Evolutionary conservation across 1,284 basidiomycete genomes (phyloP).

Genomic region (Peniophora sp.): DNA sequence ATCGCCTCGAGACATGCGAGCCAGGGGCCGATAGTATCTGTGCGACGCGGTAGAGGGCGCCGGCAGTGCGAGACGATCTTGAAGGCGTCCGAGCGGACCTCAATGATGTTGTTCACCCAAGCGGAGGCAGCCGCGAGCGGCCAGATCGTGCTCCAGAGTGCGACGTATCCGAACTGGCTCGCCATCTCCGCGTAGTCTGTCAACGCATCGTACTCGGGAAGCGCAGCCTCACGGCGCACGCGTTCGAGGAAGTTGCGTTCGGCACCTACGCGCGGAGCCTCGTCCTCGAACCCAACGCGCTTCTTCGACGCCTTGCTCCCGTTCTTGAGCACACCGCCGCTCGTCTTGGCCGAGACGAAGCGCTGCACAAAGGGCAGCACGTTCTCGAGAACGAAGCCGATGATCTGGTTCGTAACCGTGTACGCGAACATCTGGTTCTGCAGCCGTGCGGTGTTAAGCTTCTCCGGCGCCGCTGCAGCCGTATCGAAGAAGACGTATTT

Average conservation of each 20-base stretch:
- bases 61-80: slow-evolving; percentile 87
- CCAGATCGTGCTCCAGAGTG: slow-evolving; percentile 92
- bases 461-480: slow-evolving; percentile 37
- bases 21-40: slow-evolving; percentile 94
- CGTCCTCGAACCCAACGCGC: slow-evolving; percentile 67
- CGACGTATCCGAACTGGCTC: slow-evolving; percentile 89
- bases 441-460: slow-evolving; percentile 64
- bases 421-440: slow-evolving; percentile 93
- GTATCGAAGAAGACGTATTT: slow-evolving; percentile 40
- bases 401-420: slow-evolving; percentile 86
- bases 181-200: slow-evolving; percentile 95
- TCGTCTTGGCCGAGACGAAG: slow-evolving; percentile 16
- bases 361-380: slow-evolving; percentile 78
- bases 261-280: slow-evolving; percentile 38
- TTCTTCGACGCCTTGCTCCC: slow-evolving; percentile 36
- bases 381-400: slow-evolving; percentile 80
- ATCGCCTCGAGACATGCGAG: slow-evolving; percentile 83
- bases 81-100: slow-evolving; percentile 89
- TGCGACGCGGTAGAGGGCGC: slow-evolving; percentile 78
- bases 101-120: slow-evolving; percentile 83
- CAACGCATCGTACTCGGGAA: slow-evolving; percentile 80
- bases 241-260: slow-evolving; percentile 72
- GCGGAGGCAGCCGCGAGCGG: slow-evolving; percentile 83
- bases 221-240: slow-evolving; percentile 69
- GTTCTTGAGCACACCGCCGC: slow-evolving; percentile 1